phyloP scores from a whole-genome alignment of 2,329 filamentous ascomycete species.

The Bertia moriformis region DNA sequence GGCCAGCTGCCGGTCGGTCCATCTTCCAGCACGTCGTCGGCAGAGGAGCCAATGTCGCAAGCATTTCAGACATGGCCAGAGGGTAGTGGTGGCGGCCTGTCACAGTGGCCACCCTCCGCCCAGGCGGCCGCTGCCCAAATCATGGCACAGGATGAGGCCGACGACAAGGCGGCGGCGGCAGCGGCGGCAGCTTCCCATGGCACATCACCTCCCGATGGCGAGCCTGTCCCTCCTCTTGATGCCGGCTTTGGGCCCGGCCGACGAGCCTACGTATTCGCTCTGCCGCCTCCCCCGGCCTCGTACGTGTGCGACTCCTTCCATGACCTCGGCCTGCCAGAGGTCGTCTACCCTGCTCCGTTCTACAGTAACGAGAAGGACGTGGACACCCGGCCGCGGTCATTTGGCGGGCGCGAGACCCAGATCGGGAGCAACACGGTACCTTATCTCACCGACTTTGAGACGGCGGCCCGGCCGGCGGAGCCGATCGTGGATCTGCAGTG shows the following conservation, averaged over 20 bases:
- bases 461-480: conserved; percentile 37
- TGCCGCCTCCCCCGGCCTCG: conserved; percentile 21
- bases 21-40: no score
- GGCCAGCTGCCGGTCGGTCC: no score
- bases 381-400: conserved; percentile 62
- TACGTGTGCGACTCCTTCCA: conserved; percentile 41
- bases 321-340: conserved; percentile 41
- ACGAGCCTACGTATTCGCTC: conserved; percentile 16
- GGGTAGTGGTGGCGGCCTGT: no score
- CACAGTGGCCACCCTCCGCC: no score
- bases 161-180: no score
- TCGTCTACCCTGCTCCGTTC: conserved; percentile 72
- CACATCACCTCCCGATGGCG: no score
- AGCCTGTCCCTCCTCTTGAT: no score
- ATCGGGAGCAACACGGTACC: conserved; percentile 62
- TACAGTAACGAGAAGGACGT: conserved; percentile 78
- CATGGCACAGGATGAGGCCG: no score
- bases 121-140: no score
- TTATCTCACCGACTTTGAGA: conserved; percentile 67
- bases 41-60: no score
- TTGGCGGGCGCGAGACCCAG: conserved; percentile 74
- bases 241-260: conserved; percentile 2
- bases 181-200: no score
- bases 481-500: conserved; percentile 30
- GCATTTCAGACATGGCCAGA: no score